Evolutionary conservation across 352 stramenopile species (phyloP).

Genomic region (Phytopythium ostracodes): DNA sequence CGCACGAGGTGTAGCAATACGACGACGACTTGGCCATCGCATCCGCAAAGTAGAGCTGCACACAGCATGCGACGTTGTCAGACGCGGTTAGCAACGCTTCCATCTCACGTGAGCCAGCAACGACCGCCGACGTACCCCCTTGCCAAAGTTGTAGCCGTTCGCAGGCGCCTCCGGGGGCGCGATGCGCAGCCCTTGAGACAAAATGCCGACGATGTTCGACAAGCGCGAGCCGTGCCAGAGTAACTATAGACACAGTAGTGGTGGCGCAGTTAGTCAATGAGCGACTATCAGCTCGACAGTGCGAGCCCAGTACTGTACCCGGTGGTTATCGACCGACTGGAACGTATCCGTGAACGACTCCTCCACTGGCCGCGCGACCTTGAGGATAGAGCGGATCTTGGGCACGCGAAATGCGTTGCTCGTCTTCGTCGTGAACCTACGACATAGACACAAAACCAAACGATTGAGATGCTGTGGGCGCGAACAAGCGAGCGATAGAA

Average conservation of each 20-base stretch:
- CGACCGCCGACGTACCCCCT: conserved; percentile 34
- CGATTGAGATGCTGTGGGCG: neutral
- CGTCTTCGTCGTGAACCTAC: conserved; percentile 53
- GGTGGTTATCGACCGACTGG: conserved; percentile 50
- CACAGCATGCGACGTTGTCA: neutral
- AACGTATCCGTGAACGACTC: conserved; percentile 29
- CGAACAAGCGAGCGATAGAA: neutral
- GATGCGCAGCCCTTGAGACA: conserved; percentile 69
- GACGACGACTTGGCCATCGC: conserved; percentile 46
- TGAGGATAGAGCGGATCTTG: conserved; percentile 50
- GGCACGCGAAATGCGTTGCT: conserved; percentile 20
- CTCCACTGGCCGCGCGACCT: conserved; percentile 46
- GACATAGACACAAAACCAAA: neutral
- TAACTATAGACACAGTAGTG: conserved; percentile 12
- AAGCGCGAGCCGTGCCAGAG: conserved; percentile 62
- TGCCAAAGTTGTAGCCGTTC: conserved; percentile 77
- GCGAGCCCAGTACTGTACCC: conserved; percentile 3
- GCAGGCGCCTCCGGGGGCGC: conserved; percentile 67
- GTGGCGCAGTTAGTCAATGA: too few relatives aligned
- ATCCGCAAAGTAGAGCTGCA: conserved; percentile 73
- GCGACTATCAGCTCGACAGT: neutral
- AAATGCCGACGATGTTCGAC: conserved; percentile 68
- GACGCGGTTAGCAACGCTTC: neutral
- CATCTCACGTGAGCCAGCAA: neutral
- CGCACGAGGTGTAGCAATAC: conserved; percentile 45